Evolutionary conservation across 441 rosid genomes (phyloP).

Genomic region (Erodium chrysanthum): DNA sequence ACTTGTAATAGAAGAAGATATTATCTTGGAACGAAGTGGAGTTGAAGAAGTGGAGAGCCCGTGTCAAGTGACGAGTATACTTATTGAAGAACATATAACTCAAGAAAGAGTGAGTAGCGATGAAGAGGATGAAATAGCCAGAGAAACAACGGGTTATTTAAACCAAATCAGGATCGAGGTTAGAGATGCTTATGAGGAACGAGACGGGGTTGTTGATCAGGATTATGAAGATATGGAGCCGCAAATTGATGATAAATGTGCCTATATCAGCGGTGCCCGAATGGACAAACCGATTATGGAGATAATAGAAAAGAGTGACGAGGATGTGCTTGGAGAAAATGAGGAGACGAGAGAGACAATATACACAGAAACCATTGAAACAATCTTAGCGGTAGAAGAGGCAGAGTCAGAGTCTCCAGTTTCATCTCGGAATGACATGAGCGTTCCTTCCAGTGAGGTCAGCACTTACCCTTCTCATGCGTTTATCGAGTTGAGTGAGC

Average conservation of each 20-base stretch:
- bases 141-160: constrained; percentile 34
- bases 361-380: neutral
- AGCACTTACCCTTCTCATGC: constrained; percentile 2
- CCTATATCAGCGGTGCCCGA: neutral
- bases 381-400: neutral
- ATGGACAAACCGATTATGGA: neutral
- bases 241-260: constrained; percentile 14
- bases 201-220: too few relatives aligned
- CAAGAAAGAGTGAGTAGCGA: constrained; percentile 9
- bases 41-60: constrained; percentile 12
- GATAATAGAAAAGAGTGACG: constrained; percentile 5
- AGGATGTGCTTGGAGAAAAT: constrained; percentile 11
- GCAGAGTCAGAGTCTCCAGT: constrained; percentile 7
- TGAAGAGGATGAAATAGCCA: constrained; percentile 28
- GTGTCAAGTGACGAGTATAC: constrained; percentile 23
- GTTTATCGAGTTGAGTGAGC: too few relatives aligned
- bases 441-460: constrained; percentile 34
- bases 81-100: constrained; percentile 19
- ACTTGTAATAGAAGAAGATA: too few relatives aligned
- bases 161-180: constrained; percentile 43
- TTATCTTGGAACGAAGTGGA: neutral
- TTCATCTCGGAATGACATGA: constrained; percentile 16
- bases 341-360: neutral
- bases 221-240: constrained; percentile 8
- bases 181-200: constrained; percentile 15